Evolutionary conservation across 179 eudicot genomes (phyloP).

Genomic region (Silene noctiflora): DNA sequence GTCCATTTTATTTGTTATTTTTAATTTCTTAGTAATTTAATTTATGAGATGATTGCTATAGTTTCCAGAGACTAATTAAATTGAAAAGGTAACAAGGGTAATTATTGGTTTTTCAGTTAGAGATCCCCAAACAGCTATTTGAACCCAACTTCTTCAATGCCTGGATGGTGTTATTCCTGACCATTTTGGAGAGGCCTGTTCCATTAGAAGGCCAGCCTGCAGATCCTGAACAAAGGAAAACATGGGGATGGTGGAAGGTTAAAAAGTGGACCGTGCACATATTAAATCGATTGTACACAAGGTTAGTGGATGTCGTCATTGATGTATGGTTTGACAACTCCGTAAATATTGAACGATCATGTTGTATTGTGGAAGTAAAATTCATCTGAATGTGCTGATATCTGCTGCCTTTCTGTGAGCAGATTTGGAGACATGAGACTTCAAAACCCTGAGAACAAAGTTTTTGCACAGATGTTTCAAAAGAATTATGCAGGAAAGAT

Average conservation of each 20-base stretch:
- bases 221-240: conserved; percentile 83
- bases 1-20: neutral
- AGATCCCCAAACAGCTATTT: conserved; percentile 89
- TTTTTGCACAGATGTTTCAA: conserved; percentile 91
- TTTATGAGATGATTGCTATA: neutral
- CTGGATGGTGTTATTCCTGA: conserved; percentile 93
- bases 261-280: conserved; percentile 99
- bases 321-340: neutral
- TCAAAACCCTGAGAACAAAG: conserved; percentile 88
- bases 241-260: conserved; percentile 99
- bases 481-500: conserved; percentile 91
- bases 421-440: conserved; percentile 92
- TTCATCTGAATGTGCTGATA: neutral
- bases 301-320: conserved; percentile 41
- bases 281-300: conserved; percentile 84
- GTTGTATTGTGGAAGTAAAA: neutral
- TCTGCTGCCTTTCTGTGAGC: conserved; percentile 16
- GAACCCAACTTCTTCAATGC: conserved; percentile 91
- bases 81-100: conserved; percentile 10
- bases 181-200: conserved; percentile 92
- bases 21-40: neutral
- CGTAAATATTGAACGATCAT: neutral
- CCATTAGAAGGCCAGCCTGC: conserved; percentile 92
- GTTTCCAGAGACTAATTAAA: neutral
- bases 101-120: conserved; percentile 52